A percentile compares a stretch with the other conserved stretches of the same genome.
phyloP scores from a whole-genome alignment of 2,329 filamentous ascomycete species.

The Fusarium sp. region DNA sequence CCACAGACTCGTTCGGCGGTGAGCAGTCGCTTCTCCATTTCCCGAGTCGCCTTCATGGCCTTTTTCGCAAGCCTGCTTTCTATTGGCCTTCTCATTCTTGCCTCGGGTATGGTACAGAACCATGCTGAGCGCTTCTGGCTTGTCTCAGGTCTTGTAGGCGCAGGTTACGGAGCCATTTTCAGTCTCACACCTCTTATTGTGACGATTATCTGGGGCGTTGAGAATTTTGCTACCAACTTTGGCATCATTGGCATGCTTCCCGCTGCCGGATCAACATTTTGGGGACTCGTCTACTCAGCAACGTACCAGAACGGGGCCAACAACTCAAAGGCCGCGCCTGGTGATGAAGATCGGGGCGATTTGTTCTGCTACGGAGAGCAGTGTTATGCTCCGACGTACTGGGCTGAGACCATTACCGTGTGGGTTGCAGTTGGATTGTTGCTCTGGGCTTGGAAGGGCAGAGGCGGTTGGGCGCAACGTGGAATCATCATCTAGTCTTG shows the following conservation, averaged over 20 bases:
- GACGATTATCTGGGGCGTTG: slow-evolving; percentile 97
- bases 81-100: slow-evolving; percentile 80
- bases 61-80: slow-evolving; percentile 80
- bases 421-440: slow-evolving; percentile 81
- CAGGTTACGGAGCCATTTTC: slow-evolving; percentile 94
- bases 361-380: slow-evolving; percentile 81
- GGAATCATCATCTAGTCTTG: slow-evolving; percentile 72
- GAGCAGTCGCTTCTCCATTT: slow-evolving; percentile 68
- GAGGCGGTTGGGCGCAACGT: slow-evolving; percentile 78
- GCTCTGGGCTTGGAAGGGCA: slow-evolving; percentile 84
- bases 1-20: slow-evolving; percentile 48
- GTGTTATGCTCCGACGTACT: slow-evolving; percentile 87
- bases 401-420: slow-evolving; percentile 85
- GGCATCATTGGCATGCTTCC: slow-evolving; percentile 94
- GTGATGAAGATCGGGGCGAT: slow-evolving; percentile 55
- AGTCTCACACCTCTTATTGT: slow-evolving; percentile 90
- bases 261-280: slow-evolving; percentile 86
- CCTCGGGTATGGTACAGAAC: slow-evolving; percentile 79
- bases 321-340: slow-evolving; percentile 50
- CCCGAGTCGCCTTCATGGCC: slow-evolving; percentile 83
- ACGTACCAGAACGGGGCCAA: slow-evolving; percentile 78
- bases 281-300: slow-evolving; percentile 88
- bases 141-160: slow-evolving; percentile 85
- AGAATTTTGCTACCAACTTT: slow-evolving; percentile 99
- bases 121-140: slow-evolving; percentile 85